Evolutionary conservation across 257 asterid genomes (phyloP), one percentile per base, ranked within the genome.

Genomic region (Leptodermis oblonga): DNA sequence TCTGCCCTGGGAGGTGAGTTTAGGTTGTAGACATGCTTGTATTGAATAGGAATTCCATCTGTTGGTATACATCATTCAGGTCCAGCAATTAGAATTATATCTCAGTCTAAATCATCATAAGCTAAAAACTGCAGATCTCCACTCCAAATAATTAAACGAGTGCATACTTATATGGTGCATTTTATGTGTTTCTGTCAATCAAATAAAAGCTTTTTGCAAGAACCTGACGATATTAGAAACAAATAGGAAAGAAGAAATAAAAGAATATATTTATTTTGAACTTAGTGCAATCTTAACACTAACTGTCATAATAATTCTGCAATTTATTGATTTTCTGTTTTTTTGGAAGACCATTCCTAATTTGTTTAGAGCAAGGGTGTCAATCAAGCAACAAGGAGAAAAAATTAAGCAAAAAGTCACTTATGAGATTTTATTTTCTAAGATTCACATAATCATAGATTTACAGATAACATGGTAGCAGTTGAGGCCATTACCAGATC

Each of bases 41-140:
- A 68, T 31, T 81, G 70, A 54, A 64, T 70, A 48, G 82, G 70
- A 74, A 64, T 78, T 67, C 76, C 79, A 79, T 81, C 96, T 89
- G 86, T 42, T 51, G 76, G 71, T 69, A 74, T 31, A 33, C 59
- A 80, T 65, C 61, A 69, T 43, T 70, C 25, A 18, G 18, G 34
- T 59, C 68, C 56, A 65, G 45, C 46, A n/a, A 20, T 68, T 66
- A 66, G 7, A 45, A 17, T 26, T 22, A 26, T 33, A 18, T 33
- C 42, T 43, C 0, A 2, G 52, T 33, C 9, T 42, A 53, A 34
- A 15, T 69, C 26, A 2, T 30, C 13, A 26, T 39, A 30, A 30
- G 20, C 2, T 7, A 39, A 56, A 22, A 69, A 54, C 41, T 17
- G 15, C 12, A 41, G 14, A 12, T 42, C 26, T 41, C 10, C 7